A percentile compares a stretch with the other conserved stretches of the same genome.
Evolutionary conservation across 306 rosid genomes (phyloP).

Genomic region (Fagus sylvatica): DNA sequence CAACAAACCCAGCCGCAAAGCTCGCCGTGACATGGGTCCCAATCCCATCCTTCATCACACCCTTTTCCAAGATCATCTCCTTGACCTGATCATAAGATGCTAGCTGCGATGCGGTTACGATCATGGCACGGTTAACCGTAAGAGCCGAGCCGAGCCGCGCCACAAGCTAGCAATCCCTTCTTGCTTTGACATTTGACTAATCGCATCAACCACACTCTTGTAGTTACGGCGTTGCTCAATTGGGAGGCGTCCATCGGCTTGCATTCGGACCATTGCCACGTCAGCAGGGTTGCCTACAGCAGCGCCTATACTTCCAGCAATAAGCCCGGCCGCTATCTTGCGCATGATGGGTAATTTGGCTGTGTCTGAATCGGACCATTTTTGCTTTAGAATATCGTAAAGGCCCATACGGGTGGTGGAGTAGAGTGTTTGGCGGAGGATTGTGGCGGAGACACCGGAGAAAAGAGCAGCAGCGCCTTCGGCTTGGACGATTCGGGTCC

Average conservation of each 20-base stretch:
- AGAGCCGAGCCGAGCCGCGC: background rate
- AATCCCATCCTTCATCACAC: conserved; percentile 14
- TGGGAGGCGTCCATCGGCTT: conserved; percentile 14
- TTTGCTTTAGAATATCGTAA: conserved; percentile 9
- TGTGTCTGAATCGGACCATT: background rate
- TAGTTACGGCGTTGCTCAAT: conserved; percentile 14
- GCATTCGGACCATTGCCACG: conserved; percentile 27
- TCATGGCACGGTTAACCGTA: conserved; percentile 12
- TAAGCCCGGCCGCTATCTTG: conserved; percentile 15
- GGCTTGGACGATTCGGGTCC: background rate
- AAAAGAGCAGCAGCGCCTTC: conserved; percentile 14
- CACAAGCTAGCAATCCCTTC: background rate
- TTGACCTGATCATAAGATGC: conserved; percentile 18
- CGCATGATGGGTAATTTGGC: background rate
- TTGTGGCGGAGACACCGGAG: conserved; percentile 22
- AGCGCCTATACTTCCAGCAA: conserved; percentile 4
- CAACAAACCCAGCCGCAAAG: conserved; percentile 17
- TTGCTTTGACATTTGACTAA: conserved; percentile 8
- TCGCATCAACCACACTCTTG: conserved; percentile 20
- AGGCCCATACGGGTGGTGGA: conserved; percentile 28
- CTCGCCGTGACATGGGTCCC: conserved; percentile 24
- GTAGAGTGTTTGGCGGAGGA: conserved; percentile 17
- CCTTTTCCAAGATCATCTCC: conserved; percentile 20
- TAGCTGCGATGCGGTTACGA: conserved; percentile 14
- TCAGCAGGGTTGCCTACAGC: conserved; percentile 17